phyloP scores from a whole-genome alignment of 129 eudicot genomes.

The Helianthus annuus region HanXRQr2.0-SUNRISE NC_035444.2:151138849-151139348 shows the following conservation, averaged over 20 bases:
- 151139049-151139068: slow-evolving; percentile 35
- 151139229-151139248: slow-evolving; percentile 31
- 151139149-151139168: slow-evolving; percentile 24
- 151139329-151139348: slow-evolving; percentile 40
- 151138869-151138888: background rate
- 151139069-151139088: background rate
- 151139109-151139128: background rate
- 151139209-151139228: slow-evolving; percentile 35
- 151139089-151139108: background rate
- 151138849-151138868: too few species aligned
- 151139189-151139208: slow-evolving; percentile 33
- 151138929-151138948: slow-evolving; percentile 34
- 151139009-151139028: slow-evolving; percentile 24
- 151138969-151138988: slow-evolving; percentile 25
- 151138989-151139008: slow-evolving; percentile 40
- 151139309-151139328: slow-evolving; percentile 43
- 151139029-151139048: slow-evolving; percentile 34
- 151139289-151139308: slow-evolving; percentile 41
- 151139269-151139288: slow-evolving; percentile 26
- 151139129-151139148: slow-evolving; percentile 31
- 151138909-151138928: slow-evolving; percentile 40
- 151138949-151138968: slow-evolving; percentile 26
- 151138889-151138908: slow-evolving; percentile 30
- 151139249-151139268: slow-evolving; percentile 33
- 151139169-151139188: slow-evolving; percentile 33